A percentile compares a stretch with the other conserved stretches of the same genome.
Evolutionary conservation across 164 flowering plant genomes (phyloP).

Genomic region (Chloranthus sessilifolius): DNA sequence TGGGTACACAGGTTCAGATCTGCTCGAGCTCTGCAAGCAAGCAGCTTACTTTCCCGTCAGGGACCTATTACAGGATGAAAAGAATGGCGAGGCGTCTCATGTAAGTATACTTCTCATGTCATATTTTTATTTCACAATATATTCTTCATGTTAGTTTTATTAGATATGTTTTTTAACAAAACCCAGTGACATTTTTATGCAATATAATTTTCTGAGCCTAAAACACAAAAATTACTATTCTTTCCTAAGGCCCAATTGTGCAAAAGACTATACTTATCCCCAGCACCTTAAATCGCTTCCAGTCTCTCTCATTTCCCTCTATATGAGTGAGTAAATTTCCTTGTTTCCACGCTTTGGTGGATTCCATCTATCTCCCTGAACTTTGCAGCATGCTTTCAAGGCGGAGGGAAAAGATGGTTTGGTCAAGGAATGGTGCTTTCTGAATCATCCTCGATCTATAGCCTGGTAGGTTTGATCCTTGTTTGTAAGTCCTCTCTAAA

Average conservation of each 20-base stretch:
- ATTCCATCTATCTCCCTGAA: too few species aligned
- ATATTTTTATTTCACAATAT: slow-evolving; percentile 5
- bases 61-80: slow-evolving; percentile 74
- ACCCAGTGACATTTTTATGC: neutral
- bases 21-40: slow-evolving; percentile 91
- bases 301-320: neutral
- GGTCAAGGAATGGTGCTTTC: too few species aligned
- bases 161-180: neutral
- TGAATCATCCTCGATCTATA: too few species aligned
- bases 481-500: too few species aligned
- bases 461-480: too few species aligned
- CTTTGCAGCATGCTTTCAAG: too few species aligned
- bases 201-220: neutral
- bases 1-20: slow-evolving; percentile 96
- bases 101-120: slow-evolving; percentile 40
- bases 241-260: neutral
- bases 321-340: neutral
- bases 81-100: slow-evolving; percentile 40
- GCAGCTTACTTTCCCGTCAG: slow-evolving; percentile 94
- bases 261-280: neutral
- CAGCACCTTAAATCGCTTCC: too few species aligned
- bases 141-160: neutral
- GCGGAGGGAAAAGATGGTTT: too few species aligned
- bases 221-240: neutral
- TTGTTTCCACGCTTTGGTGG: too few species aligned